phyloP scores from a whole-genome alignment of 257 asterid species.

The Solanum gandarillasii region DNA sequence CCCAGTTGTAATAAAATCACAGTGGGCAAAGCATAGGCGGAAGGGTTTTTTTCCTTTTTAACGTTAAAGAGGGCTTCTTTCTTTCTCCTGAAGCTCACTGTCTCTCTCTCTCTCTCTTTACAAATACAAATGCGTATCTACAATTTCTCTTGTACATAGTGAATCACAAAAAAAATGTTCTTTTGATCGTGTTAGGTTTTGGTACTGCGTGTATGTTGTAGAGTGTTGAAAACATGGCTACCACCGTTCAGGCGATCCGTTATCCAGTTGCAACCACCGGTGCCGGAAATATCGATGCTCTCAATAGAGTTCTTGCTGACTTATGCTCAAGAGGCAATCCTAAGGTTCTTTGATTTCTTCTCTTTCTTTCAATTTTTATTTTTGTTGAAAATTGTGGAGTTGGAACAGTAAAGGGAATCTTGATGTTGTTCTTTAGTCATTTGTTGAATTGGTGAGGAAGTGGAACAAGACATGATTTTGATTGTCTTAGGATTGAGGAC shows the following conservation, averaged over 20 bases:
- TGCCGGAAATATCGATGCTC: conserved; percentile 57
- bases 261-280: conserved; percentile 48
- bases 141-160: background rate
- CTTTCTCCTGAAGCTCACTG: background rate
- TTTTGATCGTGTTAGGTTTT: conserved; percentile 36
- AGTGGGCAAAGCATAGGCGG: background rate
- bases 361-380: background rate
- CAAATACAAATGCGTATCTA: background rate
- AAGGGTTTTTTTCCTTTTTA: background rate
- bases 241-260: conserved; percentile 52
- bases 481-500: background rate
- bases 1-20: background rate
- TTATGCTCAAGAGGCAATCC: background rate
- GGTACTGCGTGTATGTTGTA: background rate
- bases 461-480: background rate
- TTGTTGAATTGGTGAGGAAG: background rate
- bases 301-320: conserved; percentile 14
- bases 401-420: background rate
- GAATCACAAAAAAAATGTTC: background rate
- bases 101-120: background rate
- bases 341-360: background rate
- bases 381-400: conserved; percentile 3
- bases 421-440: background rate
- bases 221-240: conserved; percentile 19
- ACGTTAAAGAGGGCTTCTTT: background rate